A percentile compares a stretch with the other conserved stretches of the same genome.
Conservation (phyloP, 768 basidiomycete species). For the Zangia roseola region DNA sequence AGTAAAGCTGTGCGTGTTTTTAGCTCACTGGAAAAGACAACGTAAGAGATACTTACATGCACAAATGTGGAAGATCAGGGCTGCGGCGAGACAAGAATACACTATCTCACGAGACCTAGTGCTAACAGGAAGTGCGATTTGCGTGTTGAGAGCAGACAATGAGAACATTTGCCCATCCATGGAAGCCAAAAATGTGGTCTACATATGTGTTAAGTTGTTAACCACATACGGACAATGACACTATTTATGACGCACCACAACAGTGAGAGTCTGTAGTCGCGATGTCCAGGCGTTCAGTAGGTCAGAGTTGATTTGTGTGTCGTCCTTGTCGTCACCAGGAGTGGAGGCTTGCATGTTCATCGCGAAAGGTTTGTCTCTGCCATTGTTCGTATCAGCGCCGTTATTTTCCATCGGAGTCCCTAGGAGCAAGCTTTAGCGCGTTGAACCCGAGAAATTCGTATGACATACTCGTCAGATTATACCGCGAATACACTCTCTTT, state of each 20-base stretch:
- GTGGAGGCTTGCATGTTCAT: not conserved
- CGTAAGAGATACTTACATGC: conserved; percentile 19
- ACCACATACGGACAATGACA: not conserved
- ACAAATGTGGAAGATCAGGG: conserved; percentile 31
- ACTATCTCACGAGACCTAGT: conserved; percentile 20
- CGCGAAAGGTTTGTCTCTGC: conserved; percentile 2
- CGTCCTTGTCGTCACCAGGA: conserved; percentile 4
- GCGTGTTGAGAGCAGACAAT: conserved; percentile 23
- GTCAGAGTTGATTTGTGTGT: conserved; percentile 15
- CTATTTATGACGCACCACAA: conserved; percentile 23
- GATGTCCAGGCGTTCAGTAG: conserved; percentile 26
- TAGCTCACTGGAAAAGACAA: not conserved
- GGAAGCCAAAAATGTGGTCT: conserved; percentile 31
- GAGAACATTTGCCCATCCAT: conserved; percentile 29
- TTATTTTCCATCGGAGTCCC: conserved; percentile 1
- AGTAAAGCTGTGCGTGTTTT: conserved; percentile 23
- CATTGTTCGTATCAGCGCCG: conserved; percentile 1
- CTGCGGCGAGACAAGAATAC: conserved; percentile 30
- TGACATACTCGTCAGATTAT: conserved; percentile 17
- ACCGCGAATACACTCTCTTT: conserved; percentile 3
- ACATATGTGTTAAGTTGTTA: conserved; percentile 2
- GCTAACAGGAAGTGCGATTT: conserved; percentile 9
- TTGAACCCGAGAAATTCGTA: not conserved
- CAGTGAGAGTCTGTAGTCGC: conserved; percentile 27
- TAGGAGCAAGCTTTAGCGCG: conserved; percentile 1